Evolutionary conservation across 2,329 filamentous ascomycete species (phyloP).

Genomic region (Arthroderma uncinatum): DNA sequence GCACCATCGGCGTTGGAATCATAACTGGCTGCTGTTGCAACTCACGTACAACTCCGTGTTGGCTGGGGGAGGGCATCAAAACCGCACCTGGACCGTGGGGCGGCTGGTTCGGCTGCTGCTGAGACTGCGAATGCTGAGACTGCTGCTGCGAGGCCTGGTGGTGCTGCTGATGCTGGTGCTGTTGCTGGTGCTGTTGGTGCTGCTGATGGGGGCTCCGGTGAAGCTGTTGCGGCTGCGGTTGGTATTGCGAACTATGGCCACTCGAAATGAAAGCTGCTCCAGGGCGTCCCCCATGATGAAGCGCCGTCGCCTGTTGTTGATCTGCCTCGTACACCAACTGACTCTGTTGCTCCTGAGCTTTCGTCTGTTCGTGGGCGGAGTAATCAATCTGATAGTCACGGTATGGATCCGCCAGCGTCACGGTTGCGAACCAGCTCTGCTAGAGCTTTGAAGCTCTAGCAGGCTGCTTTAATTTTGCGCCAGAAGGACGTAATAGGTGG

Average conservation of each 20-base stretch:
- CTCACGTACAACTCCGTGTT: constrained; percentile 24
- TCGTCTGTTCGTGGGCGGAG: constrained; percentile 55
- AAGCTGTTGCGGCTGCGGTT: constrained; percentile 24
- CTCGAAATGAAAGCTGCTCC: constrained; percentile 26
- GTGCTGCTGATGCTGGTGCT: constrained; percentile 28
- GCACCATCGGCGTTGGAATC: constrained; percentile 17
- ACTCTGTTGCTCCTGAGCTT: constrained; percentile 53
- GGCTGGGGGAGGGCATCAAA: constrained; percentile 24
- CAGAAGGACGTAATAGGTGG: constrained; percentile 6
- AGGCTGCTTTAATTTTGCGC: constrained; percentile 30
- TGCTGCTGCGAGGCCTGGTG: constrained; percentile 16
- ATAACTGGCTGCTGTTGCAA: constrained; percentile 24
- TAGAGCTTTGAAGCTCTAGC: constrained; percentile 63
- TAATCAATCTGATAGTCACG: constrained; percentile 68
- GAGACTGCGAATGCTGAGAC: constrained; percentile 27
- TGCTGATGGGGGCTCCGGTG: constrained; percentile 27
- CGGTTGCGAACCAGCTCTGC: constrained; percentile 61
- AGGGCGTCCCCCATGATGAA: constrained; percentile 26
- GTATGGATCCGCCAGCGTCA: constrained; percentile 64
- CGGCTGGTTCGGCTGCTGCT: constrained; percentile 18
- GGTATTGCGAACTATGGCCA: constrained; percentile 22
- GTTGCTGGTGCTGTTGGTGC: constrained; percentile 26
- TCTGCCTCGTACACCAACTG: constrained; percentile 51
- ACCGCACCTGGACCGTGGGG: constrained; percentile 20
- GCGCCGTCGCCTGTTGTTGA: constrained; percentile 27